phyloP scores from a whole-genome alignment of 1,139 yeast species.

The Candida pseudoviswanathii region DNA sequence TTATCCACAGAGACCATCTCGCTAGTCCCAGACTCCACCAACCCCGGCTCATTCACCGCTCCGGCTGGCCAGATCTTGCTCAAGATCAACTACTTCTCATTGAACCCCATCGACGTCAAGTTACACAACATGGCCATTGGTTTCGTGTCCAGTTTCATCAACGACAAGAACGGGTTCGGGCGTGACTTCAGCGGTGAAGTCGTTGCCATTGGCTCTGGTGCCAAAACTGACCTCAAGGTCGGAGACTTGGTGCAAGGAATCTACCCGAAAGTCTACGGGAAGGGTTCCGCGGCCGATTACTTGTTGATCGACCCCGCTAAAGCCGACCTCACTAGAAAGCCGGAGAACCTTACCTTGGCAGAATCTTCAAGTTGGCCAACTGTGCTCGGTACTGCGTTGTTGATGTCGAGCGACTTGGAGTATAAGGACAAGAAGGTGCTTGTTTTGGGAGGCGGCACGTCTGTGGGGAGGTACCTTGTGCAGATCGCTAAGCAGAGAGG shows the following conservation, averaged over 20 bases:
- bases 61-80: constrained; percentile 53
- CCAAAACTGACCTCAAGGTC: constrained; percentile 33
- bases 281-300: constrained; percentile 54
- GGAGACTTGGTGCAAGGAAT: constrained; percentile 73
- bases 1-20: constrained; percentile 17
- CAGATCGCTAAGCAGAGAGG: constrained; percentile 57
- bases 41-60: constrained; percentile 37
- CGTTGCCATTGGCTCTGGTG: constrained; percentile 52
- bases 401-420: constrained; percentile 30
- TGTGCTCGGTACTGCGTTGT: constrained; percentile 60
- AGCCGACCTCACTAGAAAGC: constrained; percentile 45
- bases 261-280: constrained; percentile 42
- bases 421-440: constrained; percentile 37
- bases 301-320: constrained; percentile 42
- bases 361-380: constrained; percentile 64
- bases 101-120: constrained; percentile 71
- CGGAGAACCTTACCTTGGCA: constrained; percentile 46
- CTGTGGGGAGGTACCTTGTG: constrained; percentile 65
- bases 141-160: constrained; percentile 2
- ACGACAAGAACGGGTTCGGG: constrained; percentile 50
- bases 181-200: constrained; percentile 71
- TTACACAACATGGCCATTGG: constrained; percentile 39
- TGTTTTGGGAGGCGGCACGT: constrained; percentile 72
- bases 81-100: constrained; percentile 57
- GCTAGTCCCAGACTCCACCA: constrained; percentile 20